These are phyloP conservation scores for Neohortaea acidophila DNA, from an alignment of 495 filamentous ascomycete genomes.

Conservation along the genomic window DNA sequence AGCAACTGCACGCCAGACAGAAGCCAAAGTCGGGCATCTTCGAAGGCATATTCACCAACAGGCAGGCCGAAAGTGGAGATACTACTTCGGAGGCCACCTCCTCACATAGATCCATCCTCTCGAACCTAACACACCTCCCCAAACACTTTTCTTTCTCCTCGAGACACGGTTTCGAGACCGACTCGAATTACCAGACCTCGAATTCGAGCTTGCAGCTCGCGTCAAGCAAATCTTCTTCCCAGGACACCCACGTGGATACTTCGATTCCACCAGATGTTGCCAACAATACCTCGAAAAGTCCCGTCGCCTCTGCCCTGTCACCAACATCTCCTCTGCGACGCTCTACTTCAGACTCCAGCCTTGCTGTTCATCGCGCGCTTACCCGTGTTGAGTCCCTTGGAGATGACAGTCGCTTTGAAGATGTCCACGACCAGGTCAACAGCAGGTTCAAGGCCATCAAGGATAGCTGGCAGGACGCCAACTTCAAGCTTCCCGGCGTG, in stretches of 20 bases:
- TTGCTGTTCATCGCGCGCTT: constrained; percentile 40
- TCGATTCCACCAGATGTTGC: not conserved
- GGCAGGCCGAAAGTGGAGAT: constrained; percentile 10
- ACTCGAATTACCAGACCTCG: no score
- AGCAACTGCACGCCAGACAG: no score
- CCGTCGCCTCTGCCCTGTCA: no score
- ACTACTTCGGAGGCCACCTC: not conserved
- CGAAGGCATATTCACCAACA: constrained; percentile 29
- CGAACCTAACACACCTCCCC: constrained; percentile 37
- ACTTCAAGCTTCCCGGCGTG: constrained; percentile 47
- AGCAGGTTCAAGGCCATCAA: constrained; percentile 80
- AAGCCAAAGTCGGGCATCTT: constrained; percentile 17
- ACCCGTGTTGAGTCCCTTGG: constrained; percentile 72
- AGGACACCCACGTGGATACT: not conserved
- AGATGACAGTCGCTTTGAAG: constrained; percentile 68
- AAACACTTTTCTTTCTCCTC: constrained; percentile 18
- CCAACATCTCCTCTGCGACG: not conserved
- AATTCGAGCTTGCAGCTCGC: no score
- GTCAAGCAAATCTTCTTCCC: not conserved
- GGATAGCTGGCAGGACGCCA: constrained; percentile 70
- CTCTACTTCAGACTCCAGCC: constrained; percentile 55
- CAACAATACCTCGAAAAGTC: not conserved
- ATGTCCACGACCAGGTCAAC: constrained; percentile 68
- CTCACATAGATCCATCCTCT: constrained; percentile 26
- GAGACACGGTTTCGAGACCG: not conserved